Evolutionary conservation across 179 eudicot genomes (phyloP).

Genomic region (Monotropa hypopitys): DNA sequence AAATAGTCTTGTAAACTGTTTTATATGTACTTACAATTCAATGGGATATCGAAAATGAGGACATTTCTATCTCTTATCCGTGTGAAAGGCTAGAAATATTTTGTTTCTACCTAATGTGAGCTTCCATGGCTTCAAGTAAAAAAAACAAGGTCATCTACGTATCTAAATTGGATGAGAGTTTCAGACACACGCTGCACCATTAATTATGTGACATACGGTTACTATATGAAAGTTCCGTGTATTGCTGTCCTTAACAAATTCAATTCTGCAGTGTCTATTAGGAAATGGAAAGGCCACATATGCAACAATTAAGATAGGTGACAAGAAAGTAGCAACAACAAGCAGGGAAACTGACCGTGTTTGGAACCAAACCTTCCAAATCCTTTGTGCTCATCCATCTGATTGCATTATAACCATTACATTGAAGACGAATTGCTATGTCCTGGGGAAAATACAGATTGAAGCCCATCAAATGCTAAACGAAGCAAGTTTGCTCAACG

Average conservation of each 20-base stretch:
- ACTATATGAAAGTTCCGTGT: not conserved
- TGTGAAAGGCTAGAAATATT: not conserved
- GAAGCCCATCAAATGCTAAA: slow-evolving; percentile 40
- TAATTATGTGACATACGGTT: not conserved
- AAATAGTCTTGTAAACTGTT: not conserved
- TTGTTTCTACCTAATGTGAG: not conserved
- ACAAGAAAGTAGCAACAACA: slow-evolving; percentile 60
- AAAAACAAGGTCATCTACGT: not conserved
- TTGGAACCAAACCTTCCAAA: slow-evolving; percentile 90
- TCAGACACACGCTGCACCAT: not conserved
- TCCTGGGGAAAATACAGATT: slow-evolving; percentile 52
- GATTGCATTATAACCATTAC: slow-evolving; percentile 58
- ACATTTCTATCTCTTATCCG: not conserved
- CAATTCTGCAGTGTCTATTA: slow-evolving; percentile 51
- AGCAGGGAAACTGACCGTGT: slow-evolving; percentile 39
- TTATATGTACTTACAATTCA: not conserved
- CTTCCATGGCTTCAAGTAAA: not conserved
- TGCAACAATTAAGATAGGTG: slow-evolving; percentile 62
- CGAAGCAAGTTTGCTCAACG: slow-evolving; percentile 51
- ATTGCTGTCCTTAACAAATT: not conserved
- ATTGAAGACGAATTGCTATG: slow-evolving; percentile 47
- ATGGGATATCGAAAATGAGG: not conserved
- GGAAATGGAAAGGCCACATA: slow-evolving; percentile 42
- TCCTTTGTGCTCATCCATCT: slow-evolving; percentile 73
- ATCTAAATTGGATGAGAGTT: not conserved